Evolutionary conservation across 306 rosid genomes (phyloP), one percentile per base, ranked within the genome.

Genomic region (Gillenia trifoliata): DNA sequence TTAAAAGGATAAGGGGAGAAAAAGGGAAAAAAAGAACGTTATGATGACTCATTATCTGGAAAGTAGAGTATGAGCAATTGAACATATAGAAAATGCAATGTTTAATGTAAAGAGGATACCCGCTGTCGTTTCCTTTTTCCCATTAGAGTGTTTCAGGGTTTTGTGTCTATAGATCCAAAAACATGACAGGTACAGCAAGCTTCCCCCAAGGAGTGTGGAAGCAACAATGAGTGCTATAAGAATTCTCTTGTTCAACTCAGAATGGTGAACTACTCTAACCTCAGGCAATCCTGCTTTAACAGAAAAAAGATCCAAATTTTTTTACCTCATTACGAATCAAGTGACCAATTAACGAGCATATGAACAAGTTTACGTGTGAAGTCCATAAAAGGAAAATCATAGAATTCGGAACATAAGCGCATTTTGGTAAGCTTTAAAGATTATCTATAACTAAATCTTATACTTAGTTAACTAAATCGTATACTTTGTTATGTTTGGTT

Each of bases 191-290:
- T 79, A 74, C 29, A 93, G 73, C 79, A 91, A 82, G 62, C 87
- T 74, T 81, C 81, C 92, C 64, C 82, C 91, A 72, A 93, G 91
- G 66, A 89, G 85, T 72, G 88, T 64, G 77, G 96, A 91, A 83
- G 87, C 85, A 79, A 86, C 82, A 85, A 89, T 77, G 31, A 91
- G 84, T 28, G 90, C 89, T 56, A 88, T 43, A 30, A 91, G 90
- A 85, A 91, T 85, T 71, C 77, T 86, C 83, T 84, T 89, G 79
- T 88, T 83, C 88, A 91, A 80, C 77, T 72, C 86, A 78, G 84
- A 91, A 79, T 86, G 96, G 71, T 88, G 97, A 77, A 79, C 90
- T 68, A 66, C 76, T 79, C 62, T 83, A 71, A 81, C 80, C 78
- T 79, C 91, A 9, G 80, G 71, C 36, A 54, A 70, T 77, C 87